These are phyloP conservation scores for Ramaria rubella DNA, from an alignment of 768 basidiomycete genomes.

Conservation along the genomic window DNA sequence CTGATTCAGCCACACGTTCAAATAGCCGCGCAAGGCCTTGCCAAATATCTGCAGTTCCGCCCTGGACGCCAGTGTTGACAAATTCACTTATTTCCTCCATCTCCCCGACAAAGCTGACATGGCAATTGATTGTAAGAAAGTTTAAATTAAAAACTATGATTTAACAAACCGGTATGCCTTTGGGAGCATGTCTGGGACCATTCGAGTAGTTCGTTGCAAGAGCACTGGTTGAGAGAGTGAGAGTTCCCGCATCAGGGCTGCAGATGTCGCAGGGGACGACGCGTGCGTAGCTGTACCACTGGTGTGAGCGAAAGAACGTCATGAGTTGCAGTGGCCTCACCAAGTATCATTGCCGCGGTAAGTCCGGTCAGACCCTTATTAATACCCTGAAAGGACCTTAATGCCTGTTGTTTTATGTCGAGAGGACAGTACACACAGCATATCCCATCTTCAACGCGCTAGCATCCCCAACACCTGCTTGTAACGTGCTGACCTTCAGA, in stretches of 20 bases:
- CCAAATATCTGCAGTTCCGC: conserved; percentile 38
- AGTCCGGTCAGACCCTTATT: conserved; percentile 48
- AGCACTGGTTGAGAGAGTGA: conserved; percentile 38
- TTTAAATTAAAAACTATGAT: neutral
- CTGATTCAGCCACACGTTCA: conserved; percentile 35
- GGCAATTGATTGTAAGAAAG: neutral
- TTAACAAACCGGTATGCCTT: conserved; percentile 50
- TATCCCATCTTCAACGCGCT: conserved; percentile 63
- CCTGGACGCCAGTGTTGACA: conserved; percentile 23
- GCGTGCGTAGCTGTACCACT: conserved; percentile 41
- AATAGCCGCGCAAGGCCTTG: conserved; percentile 42
- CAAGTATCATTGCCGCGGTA: conserved; percentile 49
- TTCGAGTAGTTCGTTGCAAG: conserved; percentile 33
- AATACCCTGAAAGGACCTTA: conserved; percentile 37
- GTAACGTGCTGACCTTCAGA: conserved; percentile 41
- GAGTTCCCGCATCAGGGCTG: conserved; percentile 47
- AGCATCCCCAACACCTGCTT: conserved; percentile 47
- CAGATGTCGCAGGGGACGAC: conserved; percentile 55
- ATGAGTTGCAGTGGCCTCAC: conserved; percentile 23
- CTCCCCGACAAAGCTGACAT: conserved; percentile 42
- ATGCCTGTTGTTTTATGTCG: neutral
- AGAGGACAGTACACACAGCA: conserved; percentile 35
- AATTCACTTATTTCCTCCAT: conserved; percentile 59
- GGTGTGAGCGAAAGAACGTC: neutral
- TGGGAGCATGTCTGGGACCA: conserved; percentile 46